phyloP scores from a whole-genome alignment of 2,329 filamentous ascomycete species.

The Xylariaceae sp. region DNA sequence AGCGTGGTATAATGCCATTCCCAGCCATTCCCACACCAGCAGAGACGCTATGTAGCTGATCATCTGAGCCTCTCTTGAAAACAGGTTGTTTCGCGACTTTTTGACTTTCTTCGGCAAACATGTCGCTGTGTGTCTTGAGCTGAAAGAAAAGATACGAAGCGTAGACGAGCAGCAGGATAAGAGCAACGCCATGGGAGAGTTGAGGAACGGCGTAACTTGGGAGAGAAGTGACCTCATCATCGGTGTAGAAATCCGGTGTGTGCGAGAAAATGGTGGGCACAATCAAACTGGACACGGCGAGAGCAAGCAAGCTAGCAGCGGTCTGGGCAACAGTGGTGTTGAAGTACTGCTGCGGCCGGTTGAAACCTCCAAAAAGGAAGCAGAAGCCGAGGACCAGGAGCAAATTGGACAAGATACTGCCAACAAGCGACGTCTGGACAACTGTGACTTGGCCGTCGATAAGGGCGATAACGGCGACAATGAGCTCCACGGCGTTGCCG shows the following conservation, averaged over 20 bases:
- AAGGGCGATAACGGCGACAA: conserved; percentile 82
- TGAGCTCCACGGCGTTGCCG: conserved; percentile 85
- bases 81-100: conserved; percentile 52
- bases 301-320: conserved; percentile 72
- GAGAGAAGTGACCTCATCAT: conserved; percentile 33
- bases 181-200: conserved; percentile 67
- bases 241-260: conserved; percentile 37
- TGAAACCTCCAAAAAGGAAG: conserved; percentile 82
- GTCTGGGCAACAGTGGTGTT: conserved; percentile 91
- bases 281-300: conserved; percentile 77
- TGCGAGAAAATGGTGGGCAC: conserved; percentile 84
- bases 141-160: conserved; percentile 84
- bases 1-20: not conserved
- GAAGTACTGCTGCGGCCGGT: conserved; percentile 79
- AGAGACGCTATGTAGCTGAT: conserved; percentile 10
- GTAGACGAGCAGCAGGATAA: conserved; percentile 84
- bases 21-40: not conserved
- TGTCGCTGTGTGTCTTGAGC: conserved; percentile 73
- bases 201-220: conserved; percentile 58
- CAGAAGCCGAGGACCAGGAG: conserved; percentile 87
- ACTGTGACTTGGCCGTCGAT: conserved; percentile 71
- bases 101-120: conserved; percentile 76
- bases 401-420: conserved; percentile 86
- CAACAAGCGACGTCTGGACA: conserved; percentile 88
- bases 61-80: conserved; percentile 20